phyloP scores from a whole-genome alignment of 176 grass and related monocot genomes.

The Leersia perrieri region DNA sequence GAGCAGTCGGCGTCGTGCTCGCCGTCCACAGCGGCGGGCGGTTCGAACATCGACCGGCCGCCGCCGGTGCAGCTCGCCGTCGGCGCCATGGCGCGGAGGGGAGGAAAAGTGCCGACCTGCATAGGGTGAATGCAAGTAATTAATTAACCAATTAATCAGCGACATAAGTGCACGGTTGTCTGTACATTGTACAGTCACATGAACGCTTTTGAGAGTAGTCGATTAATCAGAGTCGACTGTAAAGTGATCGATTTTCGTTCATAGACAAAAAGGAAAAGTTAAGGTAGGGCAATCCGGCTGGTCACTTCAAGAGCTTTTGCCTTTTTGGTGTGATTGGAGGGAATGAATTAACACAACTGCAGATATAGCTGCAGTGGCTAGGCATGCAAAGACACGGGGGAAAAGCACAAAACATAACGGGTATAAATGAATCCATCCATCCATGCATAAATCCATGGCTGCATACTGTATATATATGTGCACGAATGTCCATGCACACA shows the following conservation, averaged over 20 bases:
- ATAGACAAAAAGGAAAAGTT: neutral
- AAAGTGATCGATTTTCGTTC: no score
- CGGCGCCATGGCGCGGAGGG: neutral
- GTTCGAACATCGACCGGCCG: neutral
- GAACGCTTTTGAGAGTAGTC: no score
- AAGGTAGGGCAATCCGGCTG: neutral
- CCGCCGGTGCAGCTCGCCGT: neutral
- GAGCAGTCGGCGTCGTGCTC: neutral
- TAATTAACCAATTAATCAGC: neutral
- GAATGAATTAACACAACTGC: neutral
- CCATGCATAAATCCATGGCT: neutral
- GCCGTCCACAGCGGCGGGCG: neutral
- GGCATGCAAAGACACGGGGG: neutral
- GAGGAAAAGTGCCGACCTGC: neutral
- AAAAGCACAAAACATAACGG: neutral
- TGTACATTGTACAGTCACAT: neutral
- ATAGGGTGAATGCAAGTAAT: no score
- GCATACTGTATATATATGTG: neutral
- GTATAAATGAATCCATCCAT: neutral
- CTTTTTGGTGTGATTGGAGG: constrained; percentile 5
- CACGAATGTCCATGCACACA: neutral
- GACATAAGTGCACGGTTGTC: no score
- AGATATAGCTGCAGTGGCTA: neutral
- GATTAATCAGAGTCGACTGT: no score
- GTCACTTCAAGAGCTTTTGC: neutral